Base-by-base conservation (phyloP, 2,329 filamentous ascomycete species). In the Falciphora oryzae region DNA sequence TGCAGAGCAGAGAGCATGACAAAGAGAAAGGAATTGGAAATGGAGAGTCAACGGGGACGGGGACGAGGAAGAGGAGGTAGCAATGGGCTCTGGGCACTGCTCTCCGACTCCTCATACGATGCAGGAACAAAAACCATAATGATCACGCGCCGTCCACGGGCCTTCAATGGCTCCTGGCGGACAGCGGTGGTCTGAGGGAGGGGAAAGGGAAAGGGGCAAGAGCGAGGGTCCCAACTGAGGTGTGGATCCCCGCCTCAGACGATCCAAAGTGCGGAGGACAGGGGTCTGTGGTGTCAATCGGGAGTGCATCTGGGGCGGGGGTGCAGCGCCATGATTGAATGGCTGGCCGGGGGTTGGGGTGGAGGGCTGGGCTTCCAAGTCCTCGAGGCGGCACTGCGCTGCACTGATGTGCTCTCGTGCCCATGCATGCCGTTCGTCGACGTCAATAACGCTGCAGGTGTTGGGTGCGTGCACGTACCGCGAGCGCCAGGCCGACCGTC, bases 51-150 rank as follows among this genome's bases (percentile, higher is more conserved):
- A 31, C 29, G 57, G 18, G 27, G 25, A 29, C 28, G n/a, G 4
- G 25, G 11, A 13, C 6, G 59, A 44, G n/a, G 28, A 13, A 38
- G 32, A 27, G 22, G 29, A 27, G 61, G 50, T 50, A 50, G 38
- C 27, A 56, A 57, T n/a, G 44, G 35, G 56, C 25, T 63, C 53
- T 60, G 18, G 35, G 58, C 31, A 38, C 35, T 28, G 28, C 28
- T 11, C 8, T 14, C 28, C 16, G 32, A 18, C 31, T 38, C 28
- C 58, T 64, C 63, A 57, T 64, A 61, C 59, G 63, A 64, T 64
- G 58, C 63, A 64, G 63, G 63, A 64, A 64, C 63, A 25, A 61
- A 60, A 63, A n/a, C 29, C 59, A 53, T 57, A 61, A 35, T 61
- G 63, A 61, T 64, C 63, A 64, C 63, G 63, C 63, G 63, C 32